Base-by-base conservation (phyloP, 768 basidiomycete species). In the Lactifluus subvellereus region DNA sequence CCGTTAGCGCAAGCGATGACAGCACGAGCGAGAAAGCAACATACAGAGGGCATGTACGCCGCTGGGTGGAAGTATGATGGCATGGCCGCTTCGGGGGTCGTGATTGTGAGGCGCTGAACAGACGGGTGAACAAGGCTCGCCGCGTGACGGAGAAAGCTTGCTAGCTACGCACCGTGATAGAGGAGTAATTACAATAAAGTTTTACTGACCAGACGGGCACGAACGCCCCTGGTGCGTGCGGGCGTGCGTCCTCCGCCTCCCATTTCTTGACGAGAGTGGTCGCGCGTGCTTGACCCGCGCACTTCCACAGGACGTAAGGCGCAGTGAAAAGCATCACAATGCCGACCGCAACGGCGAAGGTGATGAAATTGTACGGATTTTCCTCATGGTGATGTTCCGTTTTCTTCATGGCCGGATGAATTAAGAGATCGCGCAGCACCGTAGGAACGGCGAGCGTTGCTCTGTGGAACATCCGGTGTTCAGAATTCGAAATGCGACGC, bases 261-360 rank as follows among this genome's bases (percentile, higher is more conserved):
- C 81, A 82, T 54, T 72, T 70, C 32, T 69, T 66, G 3, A 77
- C 67, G 70, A 83, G 64, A 60, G 56, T 62, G 62, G 67, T 75
- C 35, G 79, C 76, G 30, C 76, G 76, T 32, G 67, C 66, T 60
- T 74, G 77, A 53, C 83, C n/a, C 60, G 55, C 2, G 38, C 69
- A 74, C 65, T 84, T 84, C 81, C 82, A 84, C 27, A 78, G 48
- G 45, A 75, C 50, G 47, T 81, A 69, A 6, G 82, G 83, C 3
- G 71, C 45, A 50, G 73, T 69, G 68, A 82, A 74, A 54, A 82
- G 45, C 30, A 78, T 30, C 57, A 77, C 63, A 20, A 75, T 68
- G 16, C 70, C 80, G 51, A 82, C n/a, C 27, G 73, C 75, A 30
- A 77, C 68, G 6, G 67, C 77, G 40, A 80, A 63, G 20, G 72